Conservation (phyloP, 371 early-diverging fungal genomes). For the Homolaphlyctis polyrhiza region DNA sequence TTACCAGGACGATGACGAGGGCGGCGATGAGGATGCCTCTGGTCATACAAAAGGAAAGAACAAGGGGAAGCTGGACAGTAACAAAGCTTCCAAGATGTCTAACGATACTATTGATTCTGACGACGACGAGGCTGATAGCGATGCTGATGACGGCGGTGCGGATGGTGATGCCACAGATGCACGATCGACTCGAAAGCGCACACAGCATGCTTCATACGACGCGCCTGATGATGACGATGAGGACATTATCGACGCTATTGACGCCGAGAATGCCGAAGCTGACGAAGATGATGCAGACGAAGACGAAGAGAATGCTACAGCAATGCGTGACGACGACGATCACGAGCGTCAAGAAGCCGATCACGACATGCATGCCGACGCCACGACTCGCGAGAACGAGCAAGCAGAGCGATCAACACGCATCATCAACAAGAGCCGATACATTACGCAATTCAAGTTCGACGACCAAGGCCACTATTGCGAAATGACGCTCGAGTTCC, state of each 20-base stretch:
- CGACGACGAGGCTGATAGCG: slow-evolving; percentile 49
- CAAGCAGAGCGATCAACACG: too few species aligned
- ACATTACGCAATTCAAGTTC: slow-evolving; percentile 57
- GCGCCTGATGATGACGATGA: slow-evolving; percentile 73
- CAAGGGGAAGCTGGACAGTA: too few species aligned
- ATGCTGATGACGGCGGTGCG: slow-evolving; percentile 51
- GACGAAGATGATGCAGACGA: slow-evolving; percentile 49
- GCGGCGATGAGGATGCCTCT: too few species aligned
- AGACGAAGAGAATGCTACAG: slow-evolving; percentile 42
- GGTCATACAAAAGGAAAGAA: slow-evolving; percentile 7
- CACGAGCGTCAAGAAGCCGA: slow-evolving; percentile 31
- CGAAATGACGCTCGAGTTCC: slow-evolving; percentile 74
- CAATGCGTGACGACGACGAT: slow-evolving; percentile 32
- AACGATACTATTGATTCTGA: slow-evolving; percentile 35
- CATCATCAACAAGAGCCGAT: slow-evolving; percentile 29
- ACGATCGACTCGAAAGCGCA: slow-evolving; percentile 49
- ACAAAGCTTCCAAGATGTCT: slow-evolving; percentile 3
- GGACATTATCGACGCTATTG: slow-evolving; percentile 46
- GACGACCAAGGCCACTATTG: slow-evolving; percentile 74
- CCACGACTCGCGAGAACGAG: slow-evolving; percentile 42
- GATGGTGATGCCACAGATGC: slow-evolving; percentile 69
- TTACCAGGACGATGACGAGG: slow-evolving; percentile 36
- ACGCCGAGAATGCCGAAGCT: slow-evolving; percentile 31
- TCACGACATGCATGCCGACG: slow-evolving; percentile 36
- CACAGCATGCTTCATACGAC: slow-evolving; percentile 69